Conservation (phyloP, 2,329 filamentous ascomycete genomes). For the Ascocoryne sarcoides region DNA sequence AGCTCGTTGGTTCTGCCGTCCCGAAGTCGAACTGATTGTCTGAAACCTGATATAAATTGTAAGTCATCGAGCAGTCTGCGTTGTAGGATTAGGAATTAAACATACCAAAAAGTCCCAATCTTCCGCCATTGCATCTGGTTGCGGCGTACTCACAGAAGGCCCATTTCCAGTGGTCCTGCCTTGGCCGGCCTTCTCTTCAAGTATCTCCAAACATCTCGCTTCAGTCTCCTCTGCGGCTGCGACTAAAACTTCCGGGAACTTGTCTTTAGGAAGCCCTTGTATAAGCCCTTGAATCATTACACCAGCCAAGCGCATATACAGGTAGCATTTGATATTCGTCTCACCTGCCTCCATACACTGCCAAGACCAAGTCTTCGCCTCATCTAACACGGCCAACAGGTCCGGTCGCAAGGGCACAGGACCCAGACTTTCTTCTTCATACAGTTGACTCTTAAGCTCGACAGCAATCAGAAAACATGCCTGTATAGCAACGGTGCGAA, state of each 20-base stretch:
- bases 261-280: conserved; percentile 29
- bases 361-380: conserved; percentile 31
- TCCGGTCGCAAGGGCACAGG: conserved; percentile 32
- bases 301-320: conserved; percentile 29
- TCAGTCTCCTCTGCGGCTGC: conserved; percentile 32
- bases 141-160: too few relatives aligned
- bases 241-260: conserved; percentile 30
- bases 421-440: conserved; percentile 34
- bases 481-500: conserved; percentile 30
- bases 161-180: too few relatives aligned
- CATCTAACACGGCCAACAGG: conserved; percentile 34
- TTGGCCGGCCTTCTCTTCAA: conserved; percentile 29
- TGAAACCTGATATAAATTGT: too few relatives aligned
- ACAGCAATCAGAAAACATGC: conserved; percentile 31
- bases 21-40: too few relatives aligned
- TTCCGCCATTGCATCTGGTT: too few relatives aligned
- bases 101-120: too few relatives aligned
- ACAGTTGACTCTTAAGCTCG: conserved; percentile 34
- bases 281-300: conserved; percentile 37
- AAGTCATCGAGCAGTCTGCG: too few relatives aligned
- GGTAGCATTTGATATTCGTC: conserved; percentile 35
- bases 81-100: too few relatives aligned
- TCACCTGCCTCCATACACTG: conserved; percentile 34
- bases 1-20: too few relatives aligned
- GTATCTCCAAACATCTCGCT: conserved; percentile 27